A percentile compares a stretch with the other conserved stretches of the same genome.
Evolutionary conservation across 164 flowering plant genomes (phyloP).

Genomic region (Malania oleifera): DNA sequence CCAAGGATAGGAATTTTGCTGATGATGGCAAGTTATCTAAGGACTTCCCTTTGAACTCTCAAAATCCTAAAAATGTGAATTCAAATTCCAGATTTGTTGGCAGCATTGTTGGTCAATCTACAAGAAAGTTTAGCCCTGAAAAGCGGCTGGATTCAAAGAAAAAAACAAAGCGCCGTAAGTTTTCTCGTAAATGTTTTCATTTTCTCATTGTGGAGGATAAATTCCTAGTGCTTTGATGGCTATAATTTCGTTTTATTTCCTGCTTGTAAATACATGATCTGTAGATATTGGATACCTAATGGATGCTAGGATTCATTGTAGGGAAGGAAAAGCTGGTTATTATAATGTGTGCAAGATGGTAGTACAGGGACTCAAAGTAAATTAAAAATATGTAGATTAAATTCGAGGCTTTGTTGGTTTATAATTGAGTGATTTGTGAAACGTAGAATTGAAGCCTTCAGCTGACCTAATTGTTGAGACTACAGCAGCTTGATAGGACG

Average conservation of each 20-base stretch:
- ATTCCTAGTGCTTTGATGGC: background rate
- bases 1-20: slow-evolving; percentile 12
- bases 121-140: slow-evolving; percentile 28
- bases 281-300: background rate
- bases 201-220: background rate
- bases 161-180: slow-evolving; percentile 47
- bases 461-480: too few species aligned
- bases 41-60: slow-evolving; percentile 22
- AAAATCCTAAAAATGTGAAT: slow-evolving; percentile 17
- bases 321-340: background rate
- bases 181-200: slow-evolving; percentile 32
- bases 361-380: background rate
- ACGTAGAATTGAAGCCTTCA: too few species aligned
- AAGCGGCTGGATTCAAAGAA: slow-evolving; percentile 35
- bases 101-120: slow-evolving; percentile 22
- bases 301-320: background rate
- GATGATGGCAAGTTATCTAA: slow-evolving; percentile 16
- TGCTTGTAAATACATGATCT: background rate
- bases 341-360: background rate
- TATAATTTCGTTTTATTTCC: background rate
- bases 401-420: too few species aligned
- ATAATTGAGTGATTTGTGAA: too few species aligned
- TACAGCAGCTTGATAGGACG: too few species aligned
- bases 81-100: slow-evolving; percentile 23
- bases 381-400: background rate